Evolutionary conservation across 805 yeast species (phyloP), one percentile per base, ranked within the genome.

Genomic region (Metschnikowia aberdeeniae): DNA sequence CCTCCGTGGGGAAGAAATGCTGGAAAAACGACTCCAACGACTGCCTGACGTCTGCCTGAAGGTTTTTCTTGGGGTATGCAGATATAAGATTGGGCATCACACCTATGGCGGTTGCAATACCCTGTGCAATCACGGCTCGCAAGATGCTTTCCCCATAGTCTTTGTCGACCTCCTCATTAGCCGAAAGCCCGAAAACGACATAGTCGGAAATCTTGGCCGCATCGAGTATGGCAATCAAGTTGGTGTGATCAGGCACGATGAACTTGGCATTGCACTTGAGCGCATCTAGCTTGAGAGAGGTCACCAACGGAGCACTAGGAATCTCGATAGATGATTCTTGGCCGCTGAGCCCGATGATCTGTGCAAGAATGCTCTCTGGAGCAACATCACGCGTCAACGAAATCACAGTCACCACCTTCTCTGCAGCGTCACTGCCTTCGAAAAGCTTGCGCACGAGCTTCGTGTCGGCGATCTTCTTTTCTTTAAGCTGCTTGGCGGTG

Each of bases 141-240:
- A 93, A 73, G 26, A 90, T 80, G 58, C 88, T 90, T 67, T 93
- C 99, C 40, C 98, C 98, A 56, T 80, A 78, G 33, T 75, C 76
- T 37, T 74, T 72, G 53, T 84, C 89, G 43, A 92, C 92, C 67
- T 93, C 98, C 40, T 81, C 78, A 14, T 78, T 71, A 6, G 96
- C 96, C 46, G 96, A 88, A 34, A 93, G 70, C n/a, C 90, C 95
- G 63, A 93, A 86, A 1, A 95, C 69, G 3, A 89, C 93, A 60
- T 81, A 89, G 69, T 93, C 99, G 0, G 98, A 83, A 5, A 87
- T 80, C 59, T 87, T 87, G 14, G 95, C 88, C 29, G 95, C 85
- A 66, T 93, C 97, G 46, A 93, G 62, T 28, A 93, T 75, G 14
- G 85, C 71, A 31, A 87, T 63, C 42, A 89, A 75, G 59, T 85